A percentile compares a stretch with the other conserved stretches of the same genome.
phyloP scores from a whole-genome alignment of 331 rosid species.

The Malus hybrid region DNA sequence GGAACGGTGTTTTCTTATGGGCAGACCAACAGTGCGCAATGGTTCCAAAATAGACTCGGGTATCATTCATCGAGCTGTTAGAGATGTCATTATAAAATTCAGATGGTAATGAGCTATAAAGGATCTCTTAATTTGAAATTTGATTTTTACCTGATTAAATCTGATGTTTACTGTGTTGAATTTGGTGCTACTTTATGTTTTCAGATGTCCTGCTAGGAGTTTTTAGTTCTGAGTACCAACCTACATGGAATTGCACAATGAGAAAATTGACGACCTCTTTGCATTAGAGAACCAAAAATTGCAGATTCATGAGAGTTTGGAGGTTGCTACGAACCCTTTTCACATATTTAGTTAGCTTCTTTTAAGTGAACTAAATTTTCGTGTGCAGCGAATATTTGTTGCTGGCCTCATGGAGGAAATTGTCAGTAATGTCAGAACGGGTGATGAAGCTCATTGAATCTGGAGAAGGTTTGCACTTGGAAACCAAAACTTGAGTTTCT shows the following conservation, averaged over 20 bases:
- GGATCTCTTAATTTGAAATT: background rate
- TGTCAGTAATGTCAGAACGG: constrained; percentile 73
- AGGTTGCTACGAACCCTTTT: constrained; percentile 35
- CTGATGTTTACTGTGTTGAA: background rate
- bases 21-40: constrained; percentile 97
- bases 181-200: background rate
- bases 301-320: constrained; percentile 95
- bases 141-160: background rate
- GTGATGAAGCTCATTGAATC: constrained; percentile 64
- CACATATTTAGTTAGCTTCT: background rate
- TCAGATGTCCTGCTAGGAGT: constrained; percentile 78
- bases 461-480: constrained; percentile 74
- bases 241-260: constrained; percentile 94
- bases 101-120: constrained; percentile 30
- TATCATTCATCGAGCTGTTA: constrained; percentile 69
- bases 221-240: constrained; percentile 66
- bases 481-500: background rate
- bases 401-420: constrained; percentile 87
- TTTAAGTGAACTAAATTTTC: background rate
- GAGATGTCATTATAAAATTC: constrained; percentile 64
- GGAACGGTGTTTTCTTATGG: constrained; percentile 99
- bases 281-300: constrained; percentile 77
- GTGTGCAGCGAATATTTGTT: constrained; percentile 78
- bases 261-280: constrained; percentile 85
- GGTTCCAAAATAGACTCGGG: constrained; percentile 79